Evolutionary conservation across 768 basidiomycete genomes (phyloP).

Genomic region (Leccinum disarticulatum): DNA sequence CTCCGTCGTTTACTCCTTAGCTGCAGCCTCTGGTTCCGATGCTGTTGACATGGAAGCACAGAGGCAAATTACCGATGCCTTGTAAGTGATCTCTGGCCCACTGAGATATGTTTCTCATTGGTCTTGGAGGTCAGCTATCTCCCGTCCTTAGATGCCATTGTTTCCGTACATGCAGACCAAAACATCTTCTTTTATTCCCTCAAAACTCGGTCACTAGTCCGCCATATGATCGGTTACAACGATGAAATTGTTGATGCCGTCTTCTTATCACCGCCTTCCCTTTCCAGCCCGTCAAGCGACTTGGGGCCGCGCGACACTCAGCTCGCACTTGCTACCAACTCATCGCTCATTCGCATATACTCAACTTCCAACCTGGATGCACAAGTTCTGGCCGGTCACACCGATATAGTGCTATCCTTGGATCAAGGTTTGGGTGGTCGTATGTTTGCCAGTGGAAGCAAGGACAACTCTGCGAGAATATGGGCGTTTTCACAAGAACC

Average conservation of each 20-base stretch:
- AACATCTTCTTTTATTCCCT: slow-evolving; percentile 93
- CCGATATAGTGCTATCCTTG: slow-evolving; percentile 86
- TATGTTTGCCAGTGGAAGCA: slow-evolving; percentile 89
- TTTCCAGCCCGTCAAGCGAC: slow-evolving; percentile 18
- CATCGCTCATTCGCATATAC: slow-evolving; percentile 91
- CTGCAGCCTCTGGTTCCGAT: slow-evolving; percentile 37
- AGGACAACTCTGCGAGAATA: slow-evolving; percentile 84
- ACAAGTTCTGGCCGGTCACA: slow-evolving; percentile 83
- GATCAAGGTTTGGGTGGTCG: slow-evolving; percentile 64
- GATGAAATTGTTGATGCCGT: slow-evolving; percentile 94
- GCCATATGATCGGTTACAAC: slow-evolving; percentile 94
- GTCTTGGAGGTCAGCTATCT: slow-evolving; percentile 55
- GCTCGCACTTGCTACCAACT: slow-evolving; percentile 96
- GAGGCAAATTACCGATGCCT: slow-evolving; percentile 74
- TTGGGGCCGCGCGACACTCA: slow-evolving; percentile 54
- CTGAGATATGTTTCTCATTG: slow-evolving; percentile 15
- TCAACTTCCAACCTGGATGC: slow-evolving; percentile 74
- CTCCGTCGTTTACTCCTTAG: slow-evolving; percentile 58
- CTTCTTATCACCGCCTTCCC: slow-evolving; percentile 58
- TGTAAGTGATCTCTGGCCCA: slow-evolving; percentile 54
- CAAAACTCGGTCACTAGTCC: slow-evolving; percentile 55
- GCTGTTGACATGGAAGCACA: slow-evolving; percentile 69
- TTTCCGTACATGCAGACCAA: slow-evolving; percentile 93
- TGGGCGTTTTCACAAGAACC: slow-evolving; percentile 53
- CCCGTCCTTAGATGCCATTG: slow-evolving; percentile 57